Percentiles rank a stretch among this genome's conserved stretches.
Conservation (phyloP, 2,329 filamentous ascomycete genomes). For the Intubia oerlemansii region DNA sequence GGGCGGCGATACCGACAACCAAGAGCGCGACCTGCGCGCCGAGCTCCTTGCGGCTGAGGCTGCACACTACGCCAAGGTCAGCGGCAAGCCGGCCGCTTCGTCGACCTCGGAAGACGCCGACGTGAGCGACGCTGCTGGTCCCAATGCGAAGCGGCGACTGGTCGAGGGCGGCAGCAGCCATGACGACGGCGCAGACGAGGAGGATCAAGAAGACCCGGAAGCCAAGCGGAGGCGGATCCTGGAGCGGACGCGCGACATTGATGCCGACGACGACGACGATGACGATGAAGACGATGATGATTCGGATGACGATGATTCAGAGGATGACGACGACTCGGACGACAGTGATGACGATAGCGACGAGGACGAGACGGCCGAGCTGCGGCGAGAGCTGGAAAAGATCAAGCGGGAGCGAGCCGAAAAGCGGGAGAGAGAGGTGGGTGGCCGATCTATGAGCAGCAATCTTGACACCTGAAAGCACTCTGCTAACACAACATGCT, state of each 20-base stretch:
- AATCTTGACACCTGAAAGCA: too few relatives aligned
- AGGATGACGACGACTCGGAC: conserved; percentile 37
- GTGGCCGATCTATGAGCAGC: conserved; percentile 30
- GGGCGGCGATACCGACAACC: conserved; percentile 57
- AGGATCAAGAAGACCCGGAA: conserved; percentile 53
- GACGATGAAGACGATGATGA: conserved; percentile 30
- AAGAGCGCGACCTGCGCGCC: conserved; percentile 48
- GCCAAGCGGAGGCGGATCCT: conserved; percentile 71
- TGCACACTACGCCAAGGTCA: conserved; percentile 69
- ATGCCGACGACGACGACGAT: conserved; percentile 33
- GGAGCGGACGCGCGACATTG: conserved; percentile 72
- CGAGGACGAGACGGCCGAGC: conserved; percentile 65
- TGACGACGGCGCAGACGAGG: too few relatives aligned
- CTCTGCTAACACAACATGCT: too few relatives aligned
- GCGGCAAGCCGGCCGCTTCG: conserved; percentile 29
- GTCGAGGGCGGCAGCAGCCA: conserved; percentile 9
- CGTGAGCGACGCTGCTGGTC: conserved; percentile 19
- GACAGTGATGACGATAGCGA: conserved; percentile 34
- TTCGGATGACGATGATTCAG: conserved; percentile 38
- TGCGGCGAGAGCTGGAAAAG: conserved; percentile 84
- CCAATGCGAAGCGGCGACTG: conserved; percentile 6
- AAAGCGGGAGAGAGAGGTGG: conserved; percentile 57
- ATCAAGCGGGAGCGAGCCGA: conserved; percentile 74
- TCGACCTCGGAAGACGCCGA: background rate
- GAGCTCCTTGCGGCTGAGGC: conserved; percentile 81